Conservation (phyloP, 306 rosid species). For the Cicer bijugum region DNA sequence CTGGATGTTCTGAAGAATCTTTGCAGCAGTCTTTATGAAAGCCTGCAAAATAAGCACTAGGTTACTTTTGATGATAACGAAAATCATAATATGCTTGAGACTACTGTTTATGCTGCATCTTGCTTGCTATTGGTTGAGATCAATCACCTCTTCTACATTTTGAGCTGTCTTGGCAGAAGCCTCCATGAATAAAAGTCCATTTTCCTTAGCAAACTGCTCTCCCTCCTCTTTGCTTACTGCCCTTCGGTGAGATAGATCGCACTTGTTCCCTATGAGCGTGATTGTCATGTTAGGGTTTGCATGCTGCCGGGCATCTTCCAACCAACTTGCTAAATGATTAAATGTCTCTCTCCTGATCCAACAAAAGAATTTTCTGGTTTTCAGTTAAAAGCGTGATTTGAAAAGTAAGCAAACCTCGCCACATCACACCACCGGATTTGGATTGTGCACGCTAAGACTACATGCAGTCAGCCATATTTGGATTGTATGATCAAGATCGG, state of each 20-base stretch:
- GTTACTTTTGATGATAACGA: constrained; percentile 32
- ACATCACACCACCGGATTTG: not conserved
- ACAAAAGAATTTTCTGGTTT: constrained; percentile 27
- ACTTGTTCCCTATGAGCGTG: constrained; percentile 90
- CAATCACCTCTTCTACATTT: constrained; percentile 89
- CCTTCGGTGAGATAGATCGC: constrained; percentile 88
- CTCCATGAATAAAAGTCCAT: constrained; percentile 92
- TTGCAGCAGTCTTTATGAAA: constrained; percentile 83
- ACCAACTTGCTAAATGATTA: constrained; percentile 84
- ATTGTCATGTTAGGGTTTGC: constrained; percentile 96
- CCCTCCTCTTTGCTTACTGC: constrained; percentile 98
- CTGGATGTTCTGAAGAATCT: constrained; percentile 91
- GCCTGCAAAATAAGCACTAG: constrained; percentile 58
- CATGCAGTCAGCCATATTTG: no score
- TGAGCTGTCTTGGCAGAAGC: constrained; percentile 97
- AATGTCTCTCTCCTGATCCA: constrained; percentile 85
- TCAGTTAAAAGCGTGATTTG: constrained; percentile 23
- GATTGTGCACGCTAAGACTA: no score
- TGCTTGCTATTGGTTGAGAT: constrained; percentile 25
- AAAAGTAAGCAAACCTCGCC: constrained; percentile 20
- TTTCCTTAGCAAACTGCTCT: constrained; percentile 93
- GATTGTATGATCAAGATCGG: no score
- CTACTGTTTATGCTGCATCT: not conserved
- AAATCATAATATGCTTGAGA: constrained; percentile 2
- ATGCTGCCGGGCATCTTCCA: constrained; percentile 98